Evolutionary conservation across 495 filamentous ascomycete genomes (phyloP).

Genomic region (Chaetomium tenue): DNA sequence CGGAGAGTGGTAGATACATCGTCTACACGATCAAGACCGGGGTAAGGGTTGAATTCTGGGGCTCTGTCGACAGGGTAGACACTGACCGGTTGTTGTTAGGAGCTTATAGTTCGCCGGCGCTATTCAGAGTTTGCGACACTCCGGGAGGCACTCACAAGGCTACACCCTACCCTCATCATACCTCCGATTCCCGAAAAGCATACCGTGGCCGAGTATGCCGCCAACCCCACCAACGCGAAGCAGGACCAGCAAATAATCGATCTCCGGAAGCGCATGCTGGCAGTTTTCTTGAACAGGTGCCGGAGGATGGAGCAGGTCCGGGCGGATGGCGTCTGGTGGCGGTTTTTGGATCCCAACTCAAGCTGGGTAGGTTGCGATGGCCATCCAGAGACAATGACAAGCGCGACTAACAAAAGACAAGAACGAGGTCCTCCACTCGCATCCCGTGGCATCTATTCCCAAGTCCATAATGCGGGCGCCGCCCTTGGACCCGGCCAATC

Average conservation of each 20-base stretch:
- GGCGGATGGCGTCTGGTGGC: constrained; percentile 95
- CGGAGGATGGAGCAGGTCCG: constrained; percentile 87
- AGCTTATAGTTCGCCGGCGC: constrained; percentile 87
- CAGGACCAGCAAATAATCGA: constrained; percentile 97
- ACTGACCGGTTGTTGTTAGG: constrained; percentile 54
- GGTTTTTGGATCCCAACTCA: constrained; percentile 93
- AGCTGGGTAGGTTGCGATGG: constrained; percentile 76
- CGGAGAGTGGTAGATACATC: constrained; percentile 83
- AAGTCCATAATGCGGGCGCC: constrained; percentile 92
- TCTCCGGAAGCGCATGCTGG: constrained; percentile 90
- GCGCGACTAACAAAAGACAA: constrained; percentile 47
- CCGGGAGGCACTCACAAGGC: constrained; percentile 77
- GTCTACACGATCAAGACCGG: constrained; percentile 96
- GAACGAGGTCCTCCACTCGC: constrained; percentile 88
- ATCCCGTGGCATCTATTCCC: constrained; percentile 85
- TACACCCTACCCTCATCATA: constrained; percentile 92
- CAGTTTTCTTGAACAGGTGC: constrained; percentile 91
- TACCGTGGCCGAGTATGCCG: constrained; percentile 96
- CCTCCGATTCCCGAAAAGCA: constrained; percentile 98
- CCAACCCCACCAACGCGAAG: constrained; percentile 95
- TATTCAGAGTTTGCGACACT: constrained; percentile 98
- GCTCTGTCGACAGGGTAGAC: neutral
- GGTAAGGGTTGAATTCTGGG: constrained; percentile 51
- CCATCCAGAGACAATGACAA: neutral
- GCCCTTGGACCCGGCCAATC: constrained; percentile 87